Base-by-base conservation (phyloP, 305 asterid genomes). In the Fraxinus ornus region DNA sequence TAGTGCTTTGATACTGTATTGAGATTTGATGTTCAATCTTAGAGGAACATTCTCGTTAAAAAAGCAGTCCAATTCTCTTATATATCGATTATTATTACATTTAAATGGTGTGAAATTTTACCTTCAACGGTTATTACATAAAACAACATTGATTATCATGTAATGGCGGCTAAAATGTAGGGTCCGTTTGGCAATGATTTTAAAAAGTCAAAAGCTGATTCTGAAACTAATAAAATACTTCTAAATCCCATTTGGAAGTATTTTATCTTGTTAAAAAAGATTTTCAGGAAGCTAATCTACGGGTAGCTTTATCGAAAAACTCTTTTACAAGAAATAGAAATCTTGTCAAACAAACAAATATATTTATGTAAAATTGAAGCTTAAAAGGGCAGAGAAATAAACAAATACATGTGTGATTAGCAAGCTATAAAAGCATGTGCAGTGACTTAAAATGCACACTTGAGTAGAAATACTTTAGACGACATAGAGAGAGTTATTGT, bases 341-440 rank as follows among this genome's bases (percentile, higher is more conserved):
- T 0, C 1, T 44, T 44, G 17, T 2, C 55, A 3, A 44, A 44
- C 55, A 44, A 15, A 44, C 55, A 3, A 2, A 41, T 44, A 44
- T 44, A 44, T 44, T 7, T 5, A 21, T 60, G 70, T 22, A 62
- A 62, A 62, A 33, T 5, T 62, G 39, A 37, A 39, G 5, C n/a
- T 13, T 13, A 1, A 28, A 28, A n/a, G 19, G 41, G 30, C 49
- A 4, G 3, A 19, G 30, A 12, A 66, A 47, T 73, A 80, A 33
- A 77, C n/a, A 78, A 80, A 75, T 57, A 28, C 77, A 49, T 77
- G 81, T 73, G 87, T 84, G 85, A 86, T 86, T 83, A 84, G 81
- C 77, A 90, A 88, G 92, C 81, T 84, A 84, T 64, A 84, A 80
- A 75, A 85, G 73, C 95, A 92, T 89, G 94, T 92, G 95, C 83